Evolutionary conservation across 2,329 filamentous ascomycete genomes (phyloP).

Genomic region (Fusarium penzigii): DNA sequence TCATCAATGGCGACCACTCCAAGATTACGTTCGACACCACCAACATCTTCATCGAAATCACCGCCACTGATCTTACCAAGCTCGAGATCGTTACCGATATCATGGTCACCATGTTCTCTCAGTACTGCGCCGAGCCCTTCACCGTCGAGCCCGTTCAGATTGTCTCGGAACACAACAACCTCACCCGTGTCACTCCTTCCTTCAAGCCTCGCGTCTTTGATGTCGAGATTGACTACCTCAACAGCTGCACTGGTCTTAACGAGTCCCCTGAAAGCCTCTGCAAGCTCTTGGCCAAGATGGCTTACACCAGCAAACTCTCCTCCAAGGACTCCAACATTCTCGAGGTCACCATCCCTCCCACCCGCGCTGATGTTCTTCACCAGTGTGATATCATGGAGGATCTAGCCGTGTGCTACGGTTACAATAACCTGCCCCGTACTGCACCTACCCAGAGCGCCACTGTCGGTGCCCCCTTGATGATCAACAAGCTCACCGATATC

Average conservation of each 20-base stretch:
- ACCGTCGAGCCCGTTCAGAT: constrained; percentile 93
- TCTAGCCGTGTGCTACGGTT: constrained; percentile 93
- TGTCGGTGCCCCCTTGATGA: constrained; percentile 79
- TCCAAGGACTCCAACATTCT: constrained; percentile 68
- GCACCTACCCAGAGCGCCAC: constrained; percentile 86
- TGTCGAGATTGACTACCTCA: constrained; percentile 91
- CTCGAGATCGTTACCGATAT: constrained; percentile 95
- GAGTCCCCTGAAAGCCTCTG: constrained; percentile 75
- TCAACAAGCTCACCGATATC: constrained; percentile 96
- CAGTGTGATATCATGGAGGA: constrained; percentile 99
- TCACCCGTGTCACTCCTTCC: constrained; percentile 79
- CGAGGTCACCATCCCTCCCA: constrained; percentile 82
- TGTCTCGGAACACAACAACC: constrained; percentile 84
- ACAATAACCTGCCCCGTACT: constrained; percentile 88
- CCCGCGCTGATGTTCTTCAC: constrained; percentile 91
- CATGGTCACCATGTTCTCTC: constrained; percentile 95
- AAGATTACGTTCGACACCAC: constrained; percentile 91
- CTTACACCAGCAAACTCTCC: constrained; percentile 78
- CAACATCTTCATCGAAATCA: constrained; percentile 97
- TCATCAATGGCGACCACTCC: constrained; percentile 96
- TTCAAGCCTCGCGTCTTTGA: constrained; percentile 74
- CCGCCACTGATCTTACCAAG: constrained; percentile 93
- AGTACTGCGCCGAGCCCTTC: constrained; percentile 85
- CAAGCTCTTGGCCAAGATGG: constrained; percentile 84
- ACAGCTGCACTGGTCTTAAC: constrained; percentile 82